phyloP scores from a whole-genome alignment of 2,329 filamentous ascomycete genomes.

The Dactylellina parvicollis region DNA sequence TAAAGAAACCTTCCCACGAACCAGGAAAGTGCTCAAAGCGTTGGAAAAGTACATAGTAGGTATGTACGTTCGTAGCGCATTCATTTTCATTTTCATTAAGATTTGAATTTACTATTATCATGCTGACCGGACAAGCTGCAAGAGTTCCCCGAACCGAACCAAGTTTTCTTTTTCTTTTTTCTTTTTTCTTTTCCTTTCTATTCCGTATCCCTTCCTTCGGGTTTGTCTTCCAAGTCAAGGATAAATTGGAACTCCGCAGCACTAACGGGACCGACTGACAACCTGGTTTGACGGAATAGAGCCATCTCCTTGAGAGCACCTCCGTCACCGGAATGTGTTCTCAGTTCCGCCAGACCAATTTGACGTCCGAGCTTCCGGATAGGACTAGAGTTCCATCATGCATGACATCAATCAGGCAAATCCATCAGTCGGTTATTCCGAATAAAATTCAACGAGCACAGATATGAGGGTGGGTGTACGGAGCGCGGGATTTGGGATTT shows the following conservation, averaged over 20 bases:
- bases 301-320: slow-evolving; percentile 49
- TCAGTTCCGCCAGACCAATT: slow-evolving; percentile 51
- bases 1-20: slow-evolving; percentile 17
- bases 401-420: slow-evolving; percentile 50
- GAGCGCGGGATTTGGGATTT: slow-evolving; percentile 33
- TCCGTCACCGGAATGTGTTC: slow-evolving; percentile 45
- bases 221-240: slow-evolving; percentile 51
- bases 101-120: slow-evolving; percentile 24
- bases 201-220: slow-evolving; percentile 53
- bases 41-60: too few species aligned
- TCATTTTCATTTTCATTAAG: slow-evolving; percentile 26
- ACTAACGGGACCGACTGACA: slow-evolving; percentile 53
- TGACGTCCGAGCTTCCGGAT: slow-evolving; percentile 51
- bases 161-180: too few species aligned
- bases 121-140: slow-evolving; percentile 16
- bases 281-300: slow-evolving; percentile 50
- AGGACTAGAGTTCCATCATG: slow-evolving; percentile 44
- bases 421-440: slow-evolving; percentile 20
- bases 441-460: slow-evolving; percentile 8
- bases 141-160: slow-evolving; percentile 33
- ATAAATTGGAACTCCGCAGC: slow-evolving; percentile 53
- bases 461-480: slow-evolving; percentile 12
- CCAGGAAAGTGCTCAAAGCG: slow-evolving; percentile 11
- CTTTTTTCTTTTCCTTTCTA: too few species aligned
- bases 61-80: slow-evolving; percentile 4